These are phyloP conservation scores for Cruciata laevipes DNA, from an alignment of 257 asterid species.

Conservation along the genomic window DNA sequence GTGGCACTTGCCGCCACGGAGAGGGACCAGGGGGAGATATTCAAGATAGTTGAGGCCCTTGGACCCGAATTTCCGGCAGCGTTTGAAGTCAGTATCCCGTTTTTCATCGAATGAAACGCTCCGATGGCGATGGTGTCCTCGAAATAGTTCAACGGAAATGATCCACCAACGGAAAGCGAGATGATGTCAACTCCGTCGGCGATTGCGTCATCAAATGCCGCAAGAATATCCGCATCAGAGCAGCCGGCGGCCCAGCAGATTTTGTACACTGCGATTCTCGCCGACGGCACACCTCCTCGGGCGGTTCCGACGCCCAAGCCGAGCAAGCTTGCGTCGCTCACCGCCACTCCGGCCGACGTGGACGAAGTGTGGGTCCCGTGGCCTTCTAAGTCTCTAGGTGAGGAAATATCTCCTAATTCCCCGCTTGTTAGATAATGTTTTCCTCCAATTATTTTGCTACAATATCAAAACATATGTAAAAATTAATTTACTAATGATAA, in stretches of 20 bases:
- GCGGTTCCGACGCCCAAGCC: constrained; percentile 44
- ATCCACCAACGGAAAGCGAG: constrained; percentile 48
- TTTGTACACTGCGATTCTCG: constrained; percentile 50
- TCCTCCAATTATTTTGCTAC: constrained; percentile 62
- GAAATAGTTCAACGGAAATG: constrained; percentile 36
- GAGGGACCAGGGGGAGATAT: constrained; percentile 53
- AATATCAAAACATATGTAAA: background rate
- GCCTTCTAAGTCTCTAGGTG: constrained; percentile 54
- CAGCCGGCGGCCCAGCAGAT: constrained; percentile 53
- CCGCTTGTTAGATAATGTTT: constrained; percentile 43
- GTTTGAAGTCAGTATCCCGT: constrained; percentile 53
- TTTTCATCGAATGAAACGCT: constrained; percentile 64
- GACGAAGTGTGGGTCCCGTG: constrained; percentile 62
- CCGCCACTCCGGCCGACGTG: constrained; percentile 38
- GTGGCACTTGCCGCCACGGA: constrained; percentile 63
- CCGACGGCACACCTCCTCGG: constrained; percentile 54
- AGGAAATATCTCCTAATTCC: constrained; percentile 13
- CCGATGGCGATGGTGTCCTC: constrained; percentile 66
- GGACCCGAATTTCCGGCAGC: constrained; percentile 67
- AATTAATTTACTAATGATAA: too few species aligned
- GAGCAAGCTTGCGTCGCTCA: constrained; percentile 32
- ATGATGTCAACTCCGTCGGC: constrained; percentile 70
- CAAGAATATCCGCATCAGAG: constrained; percentile 47
- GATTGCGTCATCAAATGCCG: constrained; percentile 70
- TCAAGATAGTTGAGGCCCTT: constrained; percentile 29